Evolutionary conservation across 495 filamentous ascomycete genomes (phyloP), one percentile per base, ranked within the genome.

Genomic region (Talaromyces proteolyticus): DNA sequence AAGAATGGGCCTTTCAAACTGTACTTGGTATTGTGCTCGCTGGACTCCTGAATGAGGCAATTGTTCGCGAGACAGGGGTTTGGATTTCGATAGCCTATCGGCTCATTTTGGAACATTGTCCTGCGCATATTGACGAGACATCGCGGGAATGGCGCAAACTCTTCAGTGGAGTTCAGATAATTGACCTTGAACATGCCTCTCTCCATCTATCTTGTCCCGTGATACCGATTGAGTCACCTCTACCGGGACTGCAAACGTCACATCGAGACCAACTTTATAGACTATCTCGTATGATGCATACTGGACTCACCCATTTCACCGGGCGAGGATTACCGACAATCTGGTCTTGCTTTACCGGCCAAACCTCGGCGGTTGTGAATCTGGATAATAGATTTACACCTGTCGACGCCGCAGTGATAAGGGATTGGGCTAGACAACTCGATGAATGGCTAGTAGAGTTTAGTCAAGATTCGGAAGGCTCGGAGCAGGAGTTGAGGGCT

Each of bases 361-460:
- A 39, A 19, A 14, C 36, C 11, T 8, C 47, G 3, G n/a, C 21
- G 1, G 20, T 20, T 11, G 34, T 40, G 5, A 20, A 20, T 40
- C 12, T 41, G 37, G 18, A 29, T 0, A 41, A 41, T 36, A 49
- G 14, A 12, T 49, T 49, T 41, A 49, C 47, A 2, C 34, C 47
- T 7, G 22, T 49, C 12, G 47, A 49, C 20, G 47, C 47, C 10
- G 47, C 47, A 22, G 37, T 49, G 16, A 49, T 49, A 29, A 16
- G 47, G 40, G 47, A 49, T 11, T 49, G 47, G 47, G 47, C 47
- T 2, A 39, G 47, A 19, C 47, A 49, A 26, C 37, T 49, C 12
- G 47, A 49, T 22, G 47, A 49, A 49, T 49, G 47, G 47, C 47
- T 49, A 2, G 47, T 49, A 10, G 47, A 49, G 16, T 49, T 49